Conservation (phyloP, 495 filamentous ascomycete genomes). For the Hypoxylon crocopeplum region DNA sequence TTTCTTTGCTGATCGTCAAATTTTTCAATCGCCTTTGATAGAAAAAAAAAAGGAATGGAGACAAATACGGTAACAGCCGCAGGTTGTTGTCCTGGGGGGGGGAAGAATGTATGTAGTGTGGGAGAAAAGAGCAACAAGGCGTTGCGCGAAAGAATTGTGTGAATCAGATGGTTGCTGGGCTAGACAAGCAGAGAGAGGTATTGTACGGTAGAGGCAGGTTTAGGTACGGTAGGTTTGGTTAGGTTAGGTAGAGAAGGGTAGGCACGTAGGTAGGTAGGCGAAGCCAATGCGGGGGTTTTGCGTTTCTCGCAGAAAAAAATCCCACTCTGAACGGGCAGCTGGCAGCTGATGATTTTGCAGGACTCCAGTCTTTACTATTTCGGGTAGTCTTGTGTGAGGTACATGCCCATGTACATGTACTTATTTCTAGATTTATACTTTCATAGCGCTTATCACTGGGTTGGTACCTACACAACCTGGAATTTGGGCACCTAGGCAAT, state of each 20-base stretch:
- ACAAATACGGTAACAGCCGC: slow-evolving; percentile 29
- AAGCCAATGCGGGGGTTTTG: slow-evolving; percentile 33
- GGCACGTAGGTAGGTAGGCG: slow-evolving; percentile 3
- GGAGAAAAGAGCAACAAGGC: slow-evolving; percentile 32
- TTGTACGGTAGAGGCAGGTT: slow-evolving; percentile 11
- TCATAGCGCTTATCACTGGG: background rate
- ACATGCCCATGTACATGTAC: too few species aligned
- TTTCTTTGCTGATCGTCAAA: slow-evolving; percentile 31
- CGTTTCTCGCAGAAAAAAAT: slow-evolving; percentile 10
- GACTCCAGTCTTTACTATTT: too few species aligned
- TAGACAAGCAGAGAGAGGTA: background rate
- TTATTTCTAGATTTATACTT: too few species aligned
- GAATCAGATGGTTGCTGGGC: slow-evolving; percentile 7
- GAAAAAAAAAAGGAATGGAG: slow-evolving; percentile 21
- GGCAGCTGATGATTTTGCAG: too few species aligned
- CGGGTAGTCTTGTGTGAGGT: too few species aligned
- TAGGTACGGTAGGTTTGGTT: slow-evolving; percentile 15
- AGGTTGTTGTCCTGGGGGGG: slow-evolving; percentile 28
- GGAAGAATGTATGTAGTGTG: slow-evolving; percentile 40
- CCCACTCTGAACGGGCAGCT: slow-evolving; percentile 13
- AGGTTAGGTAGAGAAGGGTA: slow-evolving; percentile 17
- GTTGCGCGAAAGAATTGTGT: slow-evolving; percentile 38
- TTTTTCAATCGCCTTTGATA: slow-evolving; percentile 33
- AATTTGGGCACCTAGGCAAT: background rate
- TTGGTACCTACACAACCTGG: slow-evolving; percentile 22